These are phyloP conservation scores for Melastoma malabathricum DNA, from an alignment of 345 rosid species.

Conservation along the genomic window DNA sequence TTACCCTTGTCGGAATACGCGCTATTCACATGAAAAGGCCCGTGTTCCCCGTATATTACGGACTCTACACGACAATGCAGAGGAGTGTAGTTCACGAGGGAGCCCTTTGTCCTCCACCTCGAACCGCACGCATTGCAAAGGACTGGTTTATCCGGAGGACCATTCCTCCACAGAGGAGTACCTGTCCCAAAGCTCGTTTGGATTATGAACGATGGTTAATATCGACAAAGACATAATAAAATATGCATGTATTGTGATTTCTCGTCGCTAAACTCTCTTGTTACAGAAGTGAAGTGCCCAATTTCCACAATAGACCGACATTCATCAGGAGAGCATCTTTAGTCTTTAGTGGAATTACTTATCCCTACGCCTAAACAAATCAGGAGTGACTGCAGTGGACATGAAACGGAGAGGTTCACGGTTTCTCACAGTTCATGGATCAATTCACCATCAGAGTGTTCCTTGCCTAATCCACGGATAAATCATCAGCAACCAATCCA, in stretches of 20 bases:
- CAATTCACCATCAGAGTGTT: no score
- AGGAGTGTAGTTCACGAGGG: constrained; percentile 77
- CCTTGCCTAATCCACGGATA: no score
- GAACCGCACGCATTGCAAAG: constrained; percentile 99
- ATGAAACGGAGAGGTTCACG: no score
- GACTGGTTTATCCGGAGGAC: constrained; percentile 97
- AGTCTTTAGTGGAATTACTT: no score
- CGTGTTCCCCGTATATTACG: constrained; percentile 49
- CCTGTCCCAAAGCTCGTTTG: constrained; percentile 23
- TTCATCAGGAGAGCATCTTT: no score
- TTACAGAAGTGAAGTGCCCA: no score
- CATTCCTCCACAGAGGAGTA: constrained; percentile 96
- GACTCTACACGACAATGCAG: constrained; percentile 60
- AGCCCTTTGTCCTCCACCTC: constrained; percentile 82
- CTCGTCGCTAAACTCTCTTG: no score
- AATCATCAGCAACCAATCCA: no score
- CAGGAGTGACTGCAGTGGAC: no score
- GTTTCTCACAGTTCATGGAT: no score
- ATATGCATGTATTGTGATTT: not conserved
- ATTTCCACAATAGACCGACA: no score
- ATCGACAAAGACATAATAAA: not conserved
- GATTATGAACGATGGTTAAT: not conserved
- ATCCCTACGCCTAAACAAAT: no score
- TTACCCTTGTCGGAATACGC: constrained; percentile 41
- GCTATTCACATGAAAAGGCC: constrained; percentile 40